Conservation (phyloP, 2,329 filamentous ascomycete genomes). For the Chrysoporthe cubensis region DNA sequence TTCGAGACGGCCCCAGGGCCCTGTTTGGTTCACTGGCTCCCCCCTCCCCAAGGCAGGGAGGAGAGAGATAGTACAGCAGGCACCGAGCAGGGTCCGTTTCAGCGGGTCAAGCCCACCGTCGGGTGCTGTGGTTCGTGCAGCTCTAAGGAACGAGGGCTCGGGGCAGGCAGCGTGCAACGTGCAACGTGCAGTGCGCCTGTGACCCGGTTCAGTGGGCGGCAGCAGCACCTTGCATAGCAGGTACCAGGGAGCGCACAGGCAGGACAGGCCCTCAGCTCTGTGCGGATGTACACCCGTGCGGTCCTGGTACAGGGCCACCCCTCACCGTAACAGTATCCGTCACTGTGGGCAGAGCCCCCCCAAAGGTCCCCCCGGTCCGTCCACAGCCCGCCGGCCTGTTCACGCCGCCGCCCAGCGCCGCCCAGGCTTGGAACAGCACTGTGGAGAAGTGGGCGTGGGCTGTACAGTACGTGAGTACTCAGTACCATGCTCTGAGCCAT, state of each 20-base stretch:
- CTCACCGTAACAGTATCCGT: neutral
- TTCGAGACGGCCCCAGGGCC: slow-evolving; percentile 2
- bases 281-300: too few species aligned
- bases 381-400: neutral
- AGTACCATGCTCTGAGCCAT: slow-evolving; percentile 2
- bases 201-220: neutral
- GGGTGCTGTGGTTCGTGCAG: neutral
- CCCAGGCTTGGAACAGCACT: neutral
- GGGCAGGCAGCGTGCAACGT: neutral
- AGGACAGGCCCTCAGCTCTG: neutral
- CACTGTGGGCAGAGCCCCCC: neutral
- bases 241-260: neutral
- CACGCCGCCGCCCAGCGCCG: neutral
- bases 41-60: neutral
- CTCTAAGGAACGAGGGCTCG: neutral
- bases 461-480: neutral
- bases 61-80: neutral
- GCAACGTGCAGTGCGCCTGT: neutral
- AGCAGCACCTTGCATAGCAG: neutral
- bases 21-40: neutral
- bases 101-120: neutral
- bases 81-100: neutral
- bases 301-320: too few species aligned
- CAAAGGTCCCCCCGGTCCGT: neutral
- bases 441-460: neutral